Evolutionary conservation across 345 rosid genomes (phyloP).

Genomic region (Camelina hispida): DNA sequence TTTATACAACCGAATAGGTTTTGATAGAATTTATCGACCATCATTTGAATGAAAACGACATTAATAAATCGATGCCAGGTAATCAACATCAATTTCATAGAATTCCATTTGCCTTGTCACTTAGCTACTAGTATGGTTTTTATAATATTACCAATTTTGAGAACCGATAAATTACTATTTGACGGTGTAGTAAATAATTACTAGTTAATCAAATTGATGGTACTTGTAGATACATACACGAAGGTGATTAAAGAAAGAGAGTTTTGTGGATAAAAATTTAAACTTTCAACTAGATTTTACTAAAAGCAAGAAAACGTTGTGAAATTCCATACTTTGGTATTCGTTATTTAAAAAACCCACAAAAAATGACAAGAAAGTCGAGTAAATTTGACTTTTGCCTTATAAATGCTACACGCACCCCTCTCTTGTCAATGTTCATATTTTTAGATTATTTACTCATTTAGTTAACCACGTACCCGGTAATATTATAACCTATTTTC

Average conservation of each 20-base stretch:
- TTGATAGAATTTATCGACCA: not conserved
- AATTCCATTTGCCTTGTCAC: constrained; percentile 33
- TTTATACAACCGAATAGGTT: not conserved
- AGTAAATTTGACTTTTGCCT: constrained; percentile 55
- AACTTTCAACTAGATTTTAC: constrained; percentile 30
- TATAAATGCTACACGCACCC: constrained; percentile 38
- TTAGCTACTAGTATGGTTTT: constrained; percentile 1
- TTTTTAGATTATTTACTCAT: constrained; percentile 21
- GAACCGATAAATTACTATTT: constrained; percentile 33
- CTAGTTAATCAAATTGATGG: constrained; percentile 18
- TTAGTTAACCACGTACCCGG: not conserved
- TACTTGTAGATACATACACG: constrained; percentile 29
- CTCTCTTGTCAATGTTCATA: constrained; percentile 20
- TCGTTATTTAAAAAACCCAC: constrained; percentile 47
- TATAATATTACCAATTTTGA: constrained; percentile 5
- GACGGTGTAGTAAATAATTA: constrained; percentile 33
- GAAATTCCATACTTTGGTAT: constrained; percentile 55
- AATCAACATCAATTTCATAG: constrained; percentile 37
- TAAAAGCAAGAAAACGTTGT: constrained; percentile 50
- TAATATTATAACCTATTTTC: constrained; percentile 27
- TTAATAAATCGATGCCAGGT: not conserved
- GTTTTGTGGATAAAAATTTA: not conserved
- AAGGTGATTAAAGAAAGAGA: constrained; percentile 18
- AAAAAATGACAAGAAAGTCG: constrained; percentile 38
- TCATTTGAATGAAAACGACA: not conserved